Conservation (phyloP, 768 basidiomycete genomes). For the Cyclocybe aegerita region DNA sequence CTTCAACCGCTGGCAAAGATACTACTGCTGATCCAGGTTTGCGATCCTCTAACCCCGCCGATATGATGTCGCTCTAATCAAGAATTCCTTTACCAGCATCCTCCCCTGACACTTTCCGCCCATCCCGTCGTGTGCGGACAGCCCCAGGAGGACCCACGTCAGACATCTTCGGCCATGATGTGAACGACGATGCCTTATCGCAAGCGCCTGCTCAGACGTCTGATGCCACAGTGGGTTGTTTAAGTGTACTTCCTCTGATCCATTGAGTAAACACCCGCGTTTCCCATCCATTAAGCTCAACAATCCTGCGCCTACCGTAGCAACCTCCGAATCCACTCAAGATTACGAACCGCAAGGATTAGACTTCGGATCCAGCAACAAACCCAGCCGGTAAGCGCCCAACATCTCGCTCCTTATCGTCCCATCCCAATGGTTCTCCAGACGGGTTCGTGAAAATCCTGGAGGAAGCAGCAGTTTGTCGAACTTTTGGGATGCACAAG, state of each 20-base stretch:
- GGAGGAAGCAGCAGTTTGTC: constrained; percentile 43
- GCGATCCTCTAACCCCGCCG: neutral
- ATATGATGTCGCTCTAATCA: neutral
- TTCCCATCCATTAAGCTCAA: neutral
- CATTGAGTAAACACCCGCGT: neutral
- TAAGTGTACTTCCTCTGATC: neutral
- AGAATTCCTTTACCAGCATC: no score
- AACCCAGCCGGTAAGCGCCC: constrained; percentile 48
- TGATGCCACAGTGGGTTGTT: constrained; percentile 8
- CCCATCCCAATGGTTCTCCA: constrained; percentile 12
- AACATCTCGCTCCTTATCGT: neutral
- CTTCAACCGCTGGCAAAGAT: constrained; percentile 13
- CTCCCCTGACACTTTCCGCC: constrained; percentile 32
- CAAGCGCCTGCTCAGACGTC: constrained; percentile 45
- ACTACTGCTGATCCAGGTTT: constrained; percentile 2
- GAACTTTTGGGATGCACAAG: constrained; percentile 50
- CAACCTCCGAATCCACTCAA: constrained; percentile 7
- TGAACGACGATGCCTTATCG: constrained; percentile 57
- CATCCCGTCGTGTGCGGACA: constrained; percentile 56
- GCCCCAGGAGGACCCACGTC: constrained; percentile 52
- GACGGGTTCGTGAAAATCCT: constrained; percentile 44
- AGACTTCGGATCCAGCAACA: constrained; percentile 35
- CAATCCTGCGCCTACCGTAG: neutral
- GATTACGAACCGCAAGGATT: constrained; percentile 32
- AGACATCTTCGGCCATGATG: constrained; percentile 48